Conservation (phyloP, 2,329 filamentous ascomycete species). For the Gliomastix tumulicola region DNA sequence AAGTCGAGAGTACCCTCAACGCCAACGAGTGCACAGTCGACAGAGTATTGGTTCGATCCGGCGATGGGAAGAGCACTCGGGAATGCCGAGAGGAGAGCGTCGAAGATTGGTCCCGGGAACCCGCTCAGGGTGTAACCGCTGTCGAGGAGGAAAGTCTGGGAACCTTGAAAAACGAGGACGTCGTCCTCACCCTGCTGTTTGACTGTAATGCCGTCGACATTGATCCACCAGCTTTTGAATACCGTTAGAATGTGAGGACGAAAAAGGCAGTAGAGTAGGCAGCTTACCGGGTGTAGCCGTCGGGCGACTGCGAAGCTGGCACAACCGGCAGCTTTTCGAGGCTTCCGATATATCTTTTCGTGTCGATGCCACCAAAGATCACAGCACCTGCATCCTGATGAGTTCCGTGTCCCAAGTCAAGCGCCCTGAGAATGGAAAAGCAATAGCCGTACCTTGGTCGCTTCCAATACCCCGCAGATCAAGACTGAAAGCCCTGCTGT, state of each 20-base stretch:
- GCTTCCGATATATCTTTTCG: slow-evolving; percentile 43
- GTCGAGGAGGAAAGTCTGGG: slow-evolving; percentile 50
- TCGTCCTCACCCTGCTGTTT: slow-evolving; percentile 24
- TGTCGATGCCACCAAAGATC: slow-evolving; percentile 52
- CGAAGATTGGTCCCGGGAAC: slow-evolving; percentile 50
- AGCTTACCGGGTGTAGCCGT: slow-evolving; percentile 17
- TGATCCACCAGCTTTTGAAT: slow-evolving; percentile 37
- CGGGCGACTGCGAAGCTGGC: slow-evolving; percentile 25
- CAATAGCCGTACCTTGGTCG: slow-evolving; percentile 13
- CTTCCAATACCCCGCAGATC: slow-evolving; percentile 22
- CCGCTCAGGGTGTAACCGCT: slow-evolving; percentile 62
- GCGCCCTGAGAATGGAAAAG: too few species aligned
- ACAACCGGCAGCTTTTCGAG: slow-evolving; percentile 52
- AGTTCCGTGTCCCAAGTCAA: neutral
- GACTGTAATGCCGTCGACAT: slow-evolving; percentile 26
- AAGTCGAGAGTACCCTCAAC: slow-evolving; percentile 36
- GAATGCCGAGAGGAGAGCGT: slow-evolving; percentile 33
- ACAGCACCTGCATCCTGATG: slow-evolving; percentile 12
- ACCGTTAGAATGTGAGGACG: too few species aligned
- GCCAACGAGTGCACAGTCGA: slow-evolving; percentile 31
- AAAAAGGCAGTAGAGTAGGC: too few species aligned
- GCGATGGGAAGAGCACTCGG: slow-evolving; percentile 17
- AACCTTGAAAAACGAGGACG: slow-evolving; percentile 34
- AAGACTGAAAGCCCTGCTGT: slow-evolving; percentile 26
- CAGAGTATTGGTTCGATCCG: slow-evolving; percentile 38